phyloP scores from a whole-genome alignment of 345 rosid genomes.

The Microthlaspi erraticum region DNA sequence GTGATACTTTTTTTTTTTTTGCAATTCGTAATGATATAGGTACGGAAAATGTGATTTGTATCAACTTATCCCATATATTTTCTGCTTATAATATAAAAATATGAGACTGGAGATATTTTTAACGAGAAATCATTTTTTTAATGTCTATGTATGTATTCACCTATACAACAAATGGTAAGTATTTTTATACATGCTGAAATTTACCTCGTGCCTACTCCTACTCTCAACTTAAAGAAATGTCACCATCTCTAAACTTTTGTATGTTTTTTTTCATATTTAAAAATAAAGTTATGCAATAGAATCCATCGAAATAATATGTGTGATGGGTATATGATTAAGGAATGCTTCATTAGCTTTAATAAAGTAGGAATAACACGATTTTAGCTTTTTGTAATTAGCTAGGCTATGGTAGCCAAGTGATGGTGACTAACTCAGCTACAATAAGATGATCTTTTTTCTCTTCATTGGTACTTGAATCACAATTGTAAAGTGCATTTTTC shows the following conservation, averaged over 20 bases:
- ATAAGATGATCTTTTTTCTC: constrained; percentile 27
- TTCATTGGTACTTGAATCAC: constrained; percentile 45
- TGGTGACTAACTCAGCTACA: constrained; percentile 42
- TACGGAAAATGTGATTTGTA: constrained; percentile 34
- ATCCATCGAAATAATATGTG: constrained; percentile 35
- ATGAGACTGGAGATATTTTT: neutral
- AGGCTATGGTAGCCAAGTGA: constrained; percentile 36
- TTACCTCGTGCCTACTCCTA: neutral
- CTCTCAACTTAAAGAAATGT: constrained; percentile 21
- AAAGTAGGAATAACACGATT: constrained; percentile 40
- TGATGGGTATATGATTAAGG: constrained; percentile 39
- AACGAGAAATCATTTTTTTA: neutral
- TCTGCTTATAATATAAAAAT: constrained; percentile 8
- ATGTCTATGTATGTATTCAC: too few species aligned
- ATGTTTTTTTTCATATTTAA: neutral
- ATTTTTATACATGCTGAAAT: neutral
- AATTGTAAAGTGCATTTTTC: constrained; percentile 42
- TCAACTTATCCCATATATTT: constrained; percentile 13
- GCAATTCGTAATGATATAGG: constrained; percentile 4
- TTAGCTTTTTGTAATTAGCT: constrained; percentile 41
- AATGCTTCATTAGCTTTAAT: constrained; percentile 37
- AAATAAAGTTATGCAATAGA: constrained; percentile 31
- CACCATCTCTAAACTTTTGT: constrained; percentile 4
- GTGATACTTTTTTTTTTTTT: neutral
- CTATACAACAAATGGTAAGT: neutral